phyloP scores from a whole-genome alignment of 768 basidiomycete genomes.

The Sporobolomyces pararoseus region DNA sequence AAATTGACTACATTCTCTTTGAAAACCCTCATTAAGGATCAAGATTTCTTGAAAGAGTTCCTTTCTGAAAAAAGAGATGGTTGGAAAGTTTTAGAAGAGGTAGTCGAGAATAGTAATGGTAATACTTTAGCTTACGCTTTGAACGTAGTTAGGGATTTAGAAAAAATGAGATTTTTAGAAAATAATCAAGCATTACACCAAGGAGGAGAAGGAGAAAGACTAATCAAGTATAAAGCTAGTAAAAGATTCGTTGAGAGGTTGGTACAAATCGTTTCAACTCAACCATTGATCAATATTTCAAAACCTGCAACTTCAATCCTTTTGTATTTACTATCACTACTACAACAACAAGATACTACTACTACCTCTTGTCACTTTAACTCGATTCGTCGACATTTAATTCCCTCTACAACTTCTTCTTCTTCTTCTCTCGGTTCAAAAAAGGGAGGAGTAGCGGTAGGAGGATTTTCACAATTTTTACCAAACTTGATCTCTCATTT shows the following conservation, averaged over 20 bases:
- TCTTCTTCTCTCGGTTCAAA: conserved; percentile 9
- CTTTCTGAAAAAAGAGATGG: conserved; percentile 64
- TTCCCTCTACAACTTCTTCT: conserved; percentile 7
- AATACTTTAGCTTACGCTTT: conserved; percentile 86
- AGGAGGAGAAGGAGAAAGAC: too few species aligned
- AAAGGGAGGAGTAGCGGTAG: too few species aligned
- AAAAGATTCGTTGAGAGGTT: conserved; percentile 57
- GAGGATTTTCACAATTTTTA: too few species aligned
- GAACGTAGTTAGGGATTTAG: conserved; percentile 70
- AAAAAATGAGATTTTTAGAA: conserved; percentile 76
- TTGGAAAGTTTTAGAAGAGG: conserved; percentile 63
- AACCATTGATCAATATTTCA: conserved; percentile 79
- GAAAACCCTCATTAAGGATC: conserved; percentile 63
- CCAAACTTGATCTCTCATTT: too few species aligned
- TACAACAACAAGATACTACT: too few species aligned
- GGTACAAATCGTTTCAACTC: conserved; percentile 54
- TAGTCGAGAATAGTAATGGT: conserved; percentile 65
- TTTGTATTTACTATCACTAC: too few species aligned
- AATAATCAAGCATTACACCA: conserved; percentile 59
- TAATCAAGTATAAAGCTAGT: too few species aligned
- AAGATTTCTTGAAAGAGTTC: conserved; percentile 72
- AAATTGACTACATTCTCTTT: conserved; percentile 70
- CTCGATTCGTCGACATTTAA: too few species aligned
- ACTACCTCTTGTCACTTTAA: too few species aligned
- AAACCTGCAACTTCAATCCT: conserved; percentile 86